phyloP scores from a whole-genome alignment of 2,329 filamentous ascomycete genomes.

The Lomentospora prolificans region DNA sequence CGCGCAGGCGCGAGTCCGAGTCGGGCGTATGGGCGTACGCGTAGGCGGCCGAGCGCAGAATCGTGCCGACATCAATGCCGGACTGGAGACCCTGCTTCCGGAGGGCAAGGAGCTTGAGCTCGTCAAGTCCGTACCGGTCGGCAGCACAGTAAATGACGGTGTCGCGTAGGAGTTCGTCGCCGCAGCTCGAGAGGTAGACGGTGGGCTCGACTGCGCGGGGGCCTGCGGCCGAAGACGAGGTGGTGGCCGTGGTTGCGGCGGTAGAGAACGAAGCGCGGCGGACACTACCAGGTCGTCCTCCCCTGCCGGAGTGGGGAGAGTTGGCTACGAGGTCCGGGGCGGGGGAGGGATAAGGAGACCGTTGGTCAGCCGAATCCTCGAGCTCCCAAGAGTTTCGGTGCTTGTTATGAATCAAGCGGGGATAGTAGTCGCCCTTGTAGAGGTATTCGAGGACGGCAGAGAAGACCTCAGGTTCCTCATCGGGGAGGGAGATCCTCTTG shows the following conservation, averaged over 20 bases:
- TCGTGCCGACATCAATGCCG: slow-evolving; percentile 75
- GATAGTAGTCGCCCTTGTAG: slow-evolving; percentile 90
- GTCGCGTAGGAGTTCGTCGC: slow-evolving; percentile 69
- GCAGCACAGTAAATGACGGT: slow-evolving; percentile 87
- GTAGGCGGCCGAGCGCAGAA: slow-evolving; percentile 77
- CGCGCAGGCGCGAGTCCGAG: slow-evolving; percentile 79
- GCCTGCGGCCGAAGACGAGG: neutral
- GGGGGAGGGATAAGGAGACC: slow-evolving; percentile 11
- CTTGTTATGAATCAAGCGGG: slow-evolving; percentile 77
- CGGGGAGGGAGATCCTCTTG: slow-evolving; percentile 69
- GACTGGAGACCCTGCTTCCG: slow-evolving; percentile 84
- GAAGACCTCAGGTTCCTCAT: slow-evolving; percentile 85
- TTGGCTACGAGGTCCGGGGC: neutral
- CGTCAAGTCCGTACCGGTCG: slow-evolving; percentile 71
- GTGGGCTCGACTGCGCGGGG: slow-evolving; percentile 45
- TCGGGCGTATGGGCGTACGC: slow-evolving; percentile 85
- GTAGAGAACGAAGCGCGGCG: neutral
- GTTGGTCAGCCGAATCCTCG: slow-evolving; percentile 35
- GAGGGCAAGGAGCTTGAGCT: slow-evolving; percentile 74
- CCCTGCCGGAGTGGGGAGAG: neutral
- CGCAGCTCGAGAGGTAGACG: slow-evolving; percentile 55
- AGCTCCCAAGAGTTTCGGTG: slow-evolving; percentile 81
- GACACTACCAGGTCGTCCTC: neutral
- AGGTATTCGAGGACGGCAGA: slow-evolving; percentile 84
- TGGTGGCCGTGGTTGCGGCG: neutral